phyloP scores from a whole-genome alignment of 805 yeast species.

The Scheffersomyces coipomensis region DNA sequence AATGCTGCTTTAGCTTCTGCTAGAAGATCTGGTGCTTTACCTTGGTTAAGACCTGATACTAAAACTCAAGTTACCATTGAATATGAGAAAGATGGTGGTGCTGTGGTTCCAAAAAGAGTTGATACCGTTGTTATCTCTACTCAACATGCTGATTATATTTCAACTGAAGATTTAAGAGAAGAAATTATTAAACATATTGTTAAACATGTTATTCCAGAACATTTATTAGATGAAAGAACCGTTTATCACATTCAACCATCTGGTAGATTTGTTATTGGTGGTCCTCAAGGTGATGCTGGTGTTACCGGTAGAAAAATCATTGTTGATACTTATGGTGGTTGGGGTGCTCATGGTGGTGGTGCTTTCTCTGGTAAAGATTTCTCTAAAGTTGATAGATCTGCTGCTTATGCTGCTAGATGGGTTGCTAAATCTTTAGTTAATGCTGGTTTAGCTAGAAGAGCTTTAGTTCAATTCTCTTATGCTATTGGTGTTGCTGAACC shows the following conservation, averaged over 20 bases:
- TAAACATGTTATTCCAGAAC: slow-evolving; percentile 88
- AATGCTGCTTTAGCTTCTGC: slow-evolving; percentile 96
- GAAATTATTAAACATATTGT: slow-evolving; percentile 78
- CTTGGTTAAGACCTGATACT: slow-evolving; percentile 99
- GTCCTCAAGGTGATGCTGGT: slow-evolving; percentile 99
- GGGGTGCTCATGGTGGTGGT: slow-evolving; percentile 99
- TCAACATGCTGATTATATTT: slow-evolving; percentile 94
- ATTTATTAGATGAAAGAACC: slow-evolving; percentile 91
- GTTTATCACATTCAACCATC: slow-evolving; percentile 98
- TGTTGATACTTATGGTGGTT: slow-evolving; percentile 99
- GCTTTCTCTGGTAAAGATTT: slow-evolving; percentile 99
- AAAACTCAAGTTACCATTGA: slow-evolving; percentile 99
- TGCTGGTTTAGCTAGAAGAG: slow-evolving; percentile 96
- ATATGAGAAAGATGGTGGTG: slow-evolving; percentile 92
- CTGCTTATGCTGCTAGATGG: slow-evolving; percentile 99
- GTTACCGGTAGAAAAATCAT: slow-evolving; percentile 99
- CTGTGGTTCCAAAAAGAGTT: slow-evolving; percentile 92
- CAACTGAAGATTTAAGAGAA: slow-evolving; percentile 87
- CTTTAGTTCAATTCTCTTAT: slow-evolving; percentile 96
- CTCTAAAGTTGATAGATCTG: slow-evolving; percentile 99
- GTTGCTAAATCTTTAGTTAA: slow-evolving; percentile 96
- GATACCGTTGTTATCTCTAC: slow-evolving; percentile 97
- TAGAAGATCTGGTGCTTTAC: slow-evolving; percentile 91
- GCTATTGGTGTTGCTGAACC: slow-evolving; percentile 99
- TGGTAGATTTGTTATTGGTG: slow-evolving; percentile 99